phyloP scores from a whole-genome alignment of 2,329 filamentous ascomycete genomes.

The Talaromyces pinophilus region DNA sequence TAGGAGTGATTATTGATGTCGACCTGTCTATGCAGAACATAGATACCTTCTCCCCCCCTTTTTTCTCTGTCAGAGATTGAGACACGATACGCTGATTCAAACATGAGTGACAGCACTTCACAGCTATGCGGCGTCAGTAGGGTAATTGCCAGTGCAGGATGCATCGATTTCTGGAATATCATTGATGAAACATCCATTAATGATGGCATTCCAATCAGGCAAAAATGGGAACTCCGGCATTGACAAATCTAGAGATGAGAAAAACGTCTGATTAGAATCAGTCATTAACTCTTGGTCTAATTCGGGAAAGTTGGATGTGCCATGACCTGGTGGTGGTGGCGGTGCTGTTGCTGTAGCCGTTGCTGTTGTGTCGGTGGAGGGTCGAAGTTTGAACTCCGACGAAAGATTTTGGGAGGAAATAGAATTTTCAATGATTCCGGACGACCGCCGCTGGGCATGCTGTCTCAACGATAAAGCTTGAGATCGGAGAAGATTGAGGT shows the following conservation, averaged over 20 bases:
- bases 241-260: constrained; percentile 24
- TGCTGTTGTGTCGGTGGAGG: neutral
- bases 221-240: constrained; percentile 25
- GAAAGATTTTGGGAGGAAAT: neutral
- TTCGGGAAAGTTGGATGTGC: constrained; percentile 2
- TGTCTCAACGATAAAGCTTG: constrained; percentile 22
- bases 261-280: constrained; percentile 19
- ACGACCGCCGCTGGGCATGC: neutral
- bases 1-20: no score
- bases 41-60: no score
- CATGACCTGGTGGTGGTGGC: neutral
- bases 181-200: constrained; percentile 19
- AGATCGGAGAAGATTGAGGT: constrained; percentile 23
- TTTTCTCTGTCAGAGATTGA: neutral
- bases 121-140: neutral
- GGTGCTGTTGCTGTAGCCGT: neutral
- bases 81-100: neutral
- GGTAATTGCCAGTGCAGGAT: neutral
- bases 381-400: neutral
- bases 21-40: no score
- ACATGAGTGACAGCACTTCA: neutral
- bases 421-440: neutral
- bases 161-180: neutral
- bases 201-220: constrained; percentile 27
- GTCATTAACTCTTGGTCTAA: neutral